Evolutionary conservation across 176 grass and related monocot species (phyloP).

Genomic region (Oryza glaberrima): DNA sequence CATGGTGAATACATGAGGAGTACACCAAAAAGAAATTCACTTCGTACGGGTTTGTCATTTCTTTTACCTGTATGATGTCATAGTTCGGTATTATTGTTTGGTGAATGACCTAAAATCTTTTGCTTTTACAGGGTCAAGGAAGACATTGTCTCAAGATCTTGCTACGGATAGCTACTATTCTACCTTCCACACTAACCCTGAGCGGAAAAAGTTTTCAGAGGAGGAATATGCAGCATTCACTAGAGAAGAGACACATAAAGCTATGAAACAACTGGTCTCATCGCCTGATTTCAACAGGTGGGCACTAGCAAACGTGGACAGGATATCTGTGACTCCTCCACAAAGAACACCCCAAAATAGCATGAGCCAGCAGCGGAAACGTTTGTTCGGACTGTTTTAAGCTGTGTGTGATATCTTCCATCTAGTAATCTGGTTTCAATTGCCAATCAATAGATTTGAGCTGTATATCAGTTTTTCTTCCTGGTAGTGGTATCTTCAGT

Average conservation of each 20-base stretch:
- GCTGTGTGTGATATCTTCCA: slow-evolving; percentile 21
- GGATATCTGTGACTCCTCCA: slow-evolving; percentile 63
- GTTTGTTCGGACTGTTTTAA: slow-evolving; percentile 67
- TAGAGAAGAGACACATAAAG: slow-evolving; percentile 70
- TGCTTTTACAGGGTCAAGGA: slow-evolving; percentile 45
- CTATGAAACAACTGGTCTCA: slow-evolving; percentile 65
- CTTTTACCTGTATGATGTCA: not conserved
- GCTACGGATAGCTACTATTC: slow-evolving; percentile 68
- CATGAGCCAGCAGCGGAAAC: slow-evolving; percentile 40
- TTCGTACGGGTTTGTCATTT: slow-evolving; percentile 47
- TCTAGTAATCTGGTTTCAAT: slow-evolving; percentile 27
- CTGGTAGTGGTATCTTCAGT: not conserved
- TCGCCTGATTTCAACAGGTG: slow-evolving; percentile 84
- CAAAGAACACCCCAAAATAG: slow-evolving; percentile 45
- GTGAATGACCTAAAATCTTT: slow-evolving; percentile 25
- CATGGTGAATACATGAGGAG: slow-evolving; percentile 38
- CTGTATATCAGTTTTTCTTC: not conserved
- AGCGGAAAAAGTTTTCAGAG: slow-evolving; percentile 63
- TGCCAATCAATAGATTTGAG: not conserved
- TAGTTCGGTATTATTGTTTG: slow-evolving; percentile 17
- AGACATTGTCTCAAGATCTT: slow-evolving; percentile 19
- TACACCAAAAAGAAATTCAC: slow-evolving; percentile 49
- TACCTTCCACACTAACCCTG: slow-evolving; percentile 68
- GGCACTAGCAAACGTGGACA: slow-evolving; percentile 66
- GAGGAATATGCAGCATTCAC: slow-evolving; percentile 82